phyloP scores from a whole-genome alignment of 208 protist genomes.

The Trypanosoma scelopori region DNA sequence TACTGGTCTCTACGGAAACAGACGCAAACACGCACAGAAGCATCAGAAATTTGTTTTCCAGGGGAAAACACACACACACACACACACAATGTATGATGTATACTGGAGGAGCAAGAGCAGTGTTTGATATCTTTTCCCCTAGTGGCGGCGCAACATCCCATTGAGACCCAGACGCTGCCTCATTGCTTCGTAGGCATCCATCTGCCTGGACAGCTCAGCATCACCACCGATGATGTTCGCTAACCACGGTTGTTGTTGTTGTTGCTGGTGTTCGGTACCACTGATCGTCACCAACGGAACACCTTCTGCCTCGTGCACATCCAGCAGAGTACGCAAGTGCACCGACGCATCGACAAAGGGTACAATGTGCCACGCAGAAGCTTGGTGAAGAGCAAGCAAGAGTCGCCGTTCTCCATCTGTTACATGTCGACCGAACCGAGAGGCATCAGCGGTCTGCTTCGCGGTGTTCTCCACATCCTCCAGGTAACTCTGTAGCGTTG shows the following conservation, averaged over 20 bases:
- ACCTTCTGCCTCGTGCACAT: conserved; percentile 34
- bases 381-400: conserved; percentile 29
- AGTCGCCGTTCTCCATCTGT: conserved; percentile 26
- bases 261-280: neutral
- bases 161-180: conserved; percentile 12
- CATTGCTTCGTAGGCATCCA: conserved; percentile 27
- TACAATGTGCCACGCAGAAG: conserved; percentile 41
- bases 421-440: conserved; percentile 24
- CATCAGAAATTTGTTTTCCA: neutral
- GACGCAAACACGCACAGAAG: neutral
- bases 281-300: conserved; percentile 33
- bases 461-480: conserved; percentile 15
- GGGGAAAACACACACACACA: neutral
- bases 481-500: conserved; percentile 17
- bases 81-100: neutral
- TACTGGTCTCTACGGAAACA: neutral
- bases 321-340: conserved; percentile 36
- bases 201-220: conserved; percentile 4
- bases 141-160: neutral
- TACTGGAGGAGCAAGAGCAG: neutral
- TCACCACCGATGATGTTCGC: neutral
- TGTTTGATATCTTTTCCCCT: neutral
- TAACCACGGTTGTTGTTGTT: neutral
- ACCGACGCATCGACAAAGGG: conserved; percentile 38
- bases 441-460: neutral